Evolutionary conservation across 2,329 filamentous ascomycete species (phyloP).

Genomic region (Pseudogymnoascus sp.): DNA sequence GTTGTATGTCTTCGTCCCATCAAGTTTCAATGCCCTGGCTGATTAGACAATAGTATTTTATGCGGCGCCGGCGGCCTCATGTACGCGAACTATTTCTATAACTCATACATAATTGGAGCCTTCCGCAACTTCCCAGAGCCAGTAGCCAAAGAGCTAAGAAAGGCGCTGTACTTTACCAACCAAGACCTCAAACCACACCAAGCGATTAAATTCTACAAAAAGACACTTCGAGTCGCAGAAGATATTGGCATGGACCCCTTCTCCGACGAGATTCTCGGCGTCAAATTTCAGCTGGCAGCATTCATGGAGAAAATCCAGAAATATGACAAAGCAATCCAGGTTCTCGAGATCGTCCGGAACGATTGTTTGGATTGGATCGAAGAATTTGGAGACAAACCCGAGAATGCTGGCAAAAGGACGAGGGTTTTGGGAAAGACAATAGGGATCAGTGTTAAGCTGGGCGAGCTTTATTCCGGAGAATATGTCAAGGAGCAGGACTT

Average conservation of each 20-base stretch:
- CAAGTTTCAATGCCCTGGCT: not conserved
- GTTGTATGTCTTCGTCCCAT: conserved; percentile 16
- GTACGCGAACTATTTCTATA: conserved; percentile 27
- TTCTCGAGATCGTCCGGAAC: conserved; percentile 66
- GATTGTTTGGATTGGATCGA: conserved; percentile 62
- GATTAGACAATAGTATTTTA: conserved; percentile 20
- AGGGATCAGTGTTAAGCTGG: conserved; percentile 74
- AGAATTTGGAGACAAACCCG: conserved; percentile 45
- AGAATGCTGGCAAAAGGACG: conserved; percentile 43
- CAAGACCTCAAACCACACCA: conserved; percentile 65
- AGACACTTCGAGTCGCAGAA: conserved; percentile 66
- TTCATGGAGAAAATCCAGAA: conserved; percentile 73
- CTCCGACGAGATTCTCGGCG: conserved; percentile 82
- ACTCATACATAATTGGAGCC: conserved; percentile 29
- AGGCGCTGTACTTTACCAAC: conserved; percentile 82
- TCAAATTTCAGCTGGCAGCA: conserved; percentile 73
- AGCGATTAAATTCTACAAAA: conserved; percentile 76
- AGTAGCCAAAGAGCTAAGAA: conserved; percentile 70
- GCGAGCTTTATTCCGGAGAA: conserved; percentile 70
- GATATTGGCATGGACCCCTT: conserved; percentile 77
- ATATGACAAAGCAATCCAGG: conserved; percentile 62
- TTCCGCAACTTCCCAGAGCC: conserved; percentile 58
- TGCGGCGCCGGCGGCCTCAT: conserved; percentile 20
- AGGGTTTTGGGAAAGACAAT: conserved; percentile 68
- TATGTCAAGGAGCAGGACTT: conserved; percentile 67